A percentile compares a stretch with the other conserved stretches of the same genome.
phyloP scores from a whole-genome alignment of 805 yeast species.

The Phaffomyces thermotolerans region DNA sequence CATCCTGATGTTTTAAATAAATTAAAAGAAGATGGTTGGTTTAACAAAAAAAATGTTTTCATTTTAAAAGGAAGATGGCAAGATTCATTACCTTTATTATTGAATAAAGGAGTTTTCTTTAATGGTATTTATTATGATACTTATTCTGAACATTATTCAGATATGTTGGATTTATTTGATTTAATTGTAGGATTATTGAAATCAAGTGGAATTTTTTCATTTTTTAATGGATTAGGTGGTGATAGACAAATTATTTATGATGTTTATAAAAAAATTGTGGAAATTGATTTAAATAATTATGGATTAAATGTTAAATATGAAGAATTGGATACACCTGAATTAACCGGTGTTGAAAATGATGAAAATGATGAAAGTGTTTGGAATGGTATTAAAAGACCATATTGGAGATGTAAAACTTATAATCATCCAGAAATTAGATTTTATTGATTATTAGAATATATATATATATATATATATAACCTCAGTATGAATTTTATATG shows the following conservation, averaged over 20 bases:
- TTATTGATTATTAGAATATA: neutral
- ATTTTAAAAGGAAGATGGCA: slow-evolving; percentile 92
- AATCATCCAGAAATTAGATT: slow-evolving; percentile 60
- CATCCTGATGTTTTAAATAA: slow-evolving; percentile 83
- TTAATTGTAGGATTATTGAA: slow-evolving; percentile 72
- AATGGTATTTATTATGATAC: slow-evolving; percentile 94
- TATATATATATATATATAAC: too few species aligned
- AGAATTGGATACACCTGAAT: slow-evolving; percentile 39
- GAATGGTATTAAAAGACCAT: slow-evolving; percentile 54
- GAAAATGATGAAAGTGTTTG: slow-evolving; percentile 40
- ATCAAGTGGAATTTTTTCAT: slow-evolving; percentile 79
- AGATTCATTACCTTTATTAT: slow-evolving; percentile 58
- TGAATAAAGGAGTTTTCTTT: slow-evolving; percentile 63
- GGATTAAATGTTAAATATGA: slow-evolving; percentile 62
- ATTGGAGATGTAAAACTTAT: slow-evolving; percentile 63
- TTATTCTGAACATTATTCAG: slow-evolving; percentile 84
- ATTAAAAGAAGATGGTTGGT: slow-evolving; percentile 76
- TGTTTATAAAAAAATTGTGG: slow-evolving; percentile 78
- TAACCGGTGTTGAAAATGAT: slow-evolving; percentile 29
- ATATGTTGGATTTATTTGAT: slow-evolving; percentile 83
- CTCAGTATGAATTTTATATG: too few species aligned
- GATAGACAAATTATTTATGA: slow-evolving; percentile 70
- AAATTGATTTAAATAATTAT: slow-evolving; percentile 68
- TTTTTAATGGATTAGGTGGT: slow-evolving; percentile 87
- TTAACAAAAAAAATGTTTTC: slow-evolving; percentile 60